Percentiles rank a stretch among this genome's conserved stretches.
These are phyloP conservation scores for Talaromyces ruber DNA, from an alignment of 495 filamentous ascomycete genomes.

Conservation along the genomic window DNA sequence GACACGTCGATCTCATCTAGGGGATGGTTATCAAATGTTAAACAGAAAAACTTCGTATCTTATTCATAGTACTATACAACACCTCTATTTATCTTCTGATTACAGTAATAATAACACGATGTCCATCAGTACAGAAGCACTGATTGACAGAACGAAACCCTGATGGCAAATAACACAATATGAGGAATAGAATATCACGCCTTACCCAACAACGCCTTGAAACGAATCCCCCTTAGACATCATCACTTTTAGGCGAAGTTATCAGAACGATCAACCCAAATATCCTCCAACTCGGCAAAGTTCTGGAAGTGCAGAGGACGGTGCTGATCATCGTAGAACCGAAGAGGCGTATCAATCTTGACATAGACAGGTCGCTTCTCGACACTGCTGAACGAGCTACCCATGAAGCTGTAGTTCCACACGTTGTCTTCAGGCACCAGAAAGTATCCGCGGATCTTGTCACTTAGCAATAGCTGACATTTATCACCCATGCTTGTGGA, in stretches of 20 bases:
- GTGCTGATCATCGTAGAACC: constrained; percentile 91
- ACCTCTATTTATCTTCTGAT: neutral
- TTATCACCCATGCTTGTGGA: constrained; percentile 88
- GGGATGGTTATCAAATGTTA: neutral
- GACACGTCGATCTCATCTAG: neutral
- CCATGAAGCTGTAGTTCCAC: constrained; percentile 99
- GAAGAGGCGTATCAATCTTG: constrained; percentile 81
- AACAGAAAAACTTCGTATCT: neutral
- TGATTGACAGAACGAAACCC: neutral
- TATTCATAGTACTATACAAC: constrained; percentile 1
- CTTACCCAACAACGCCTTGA: neutral
- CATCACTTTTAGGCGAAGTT: constrained; percentile 59
- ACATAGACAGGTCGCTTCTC: constrained; percentile 89
- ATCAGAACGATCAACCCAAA: constrained; percentile 79
- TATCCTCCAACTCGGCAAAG: constrained; percentile 85
- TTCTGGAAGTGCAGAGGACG: constrained; percentile 90
- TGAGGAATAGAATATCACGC: constrained; percentile 6
- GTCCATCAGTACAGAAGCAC: neutral
- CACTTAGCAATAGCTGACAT: constrained; percentile 84
- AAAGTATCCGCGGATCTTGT: constrained; percentile 91
- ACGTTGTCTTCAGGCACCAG: constrained; percentile 81
- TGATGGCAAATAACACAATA: neutral
- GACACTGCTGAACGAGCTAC: constrained; percentile 71
- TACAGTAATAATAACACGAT: neutral
- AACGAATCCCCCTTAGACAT: constrained; percentile 9